Evolutionary conservation across 305 asterid species (phyloP), one percentile per base, ranked within the genome.

Genomic region (Solanum hybrid): DNA sequence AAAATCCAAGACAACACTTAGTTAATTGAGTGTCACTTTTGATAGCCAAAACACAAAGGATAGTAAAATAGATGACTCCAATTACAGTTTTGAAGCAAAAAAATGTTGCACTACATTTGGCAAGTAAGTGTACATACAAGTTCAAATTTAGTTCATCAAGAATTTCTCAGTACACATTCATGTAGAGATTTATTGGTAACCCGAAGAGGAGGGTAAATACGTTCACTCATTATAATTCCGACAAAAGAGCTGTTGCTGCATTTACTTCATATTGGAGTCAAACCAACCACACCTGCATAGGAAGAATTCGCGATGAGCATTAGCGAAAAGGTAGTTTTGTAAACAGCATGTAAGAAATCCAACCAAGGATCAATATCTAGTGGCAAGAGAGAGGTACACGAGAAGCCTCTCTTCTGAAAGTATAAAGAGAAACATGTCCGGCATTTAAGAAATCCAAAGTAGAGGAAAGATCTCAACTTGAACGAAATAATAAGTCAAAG

Each of bases 251-350:
- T 82, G 77, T 81, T 88, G 41, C 61, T 33, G 45, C 85, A 51
- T 68, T 88, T 65, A 39, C 86, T 68, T 94, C 92, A 95, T 91
- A 92, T 89, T 65, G 98, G 98, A 90, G 99, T 97, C 94, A 97
- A 91, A 61, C 98, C 98, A 91, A 97, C 96, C 33, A 97, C 96
- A 29, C 99, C 99, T 97, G 97, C 94, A 93, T 15, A 89, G 76
- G 38, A 86, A 72, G 91, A 38, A 87, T 17, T 29, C 45, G 75
- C 29, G 11, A 91, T 34, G 81, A 10, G 57, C 4, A 41, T 61
- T 1, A 61, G 26, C 1, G 24, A 20, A 61, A 61, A 61, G 24
- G 72, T 61, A 61, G 26, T 20, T 61, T 61, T 61, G 26, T 61
- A 61, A 61, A 61, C 0, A 61, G 72, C 72, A 20, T 61, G 72